Conservation (phyloP, 2,329 filamentous ascomycete genomes). For the Trichoderma atrobrunneum region DNA sequence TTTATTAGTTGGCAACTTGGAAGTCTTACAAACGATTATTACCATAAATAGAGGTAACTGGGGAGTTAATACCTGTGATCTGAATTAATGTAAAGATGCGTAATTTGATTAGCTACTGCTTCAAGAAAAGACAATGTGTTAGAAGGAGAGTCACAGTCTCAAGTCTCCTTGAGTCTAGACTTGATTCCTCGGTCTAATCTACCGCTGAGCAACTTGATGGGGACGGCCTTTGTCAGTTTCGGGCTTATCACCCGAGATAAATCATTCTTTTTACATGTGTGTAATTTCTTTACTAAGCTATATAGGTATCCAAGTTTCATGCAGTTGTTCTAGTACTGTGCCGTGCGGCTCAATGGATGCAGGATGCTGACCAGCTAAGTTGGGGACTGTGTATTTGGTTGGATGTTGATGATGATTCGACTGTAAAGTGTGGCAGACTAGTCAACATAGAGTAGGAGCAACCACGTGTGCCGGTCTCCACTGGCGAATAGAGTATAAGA, state of each 20-base stretch:
- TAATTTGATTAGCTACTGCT: not conserved
- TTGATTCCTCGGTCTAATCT: not conserved
- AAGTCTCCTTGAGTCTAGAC: not conserved
- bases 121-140: fast-evolving
- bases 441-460: not conserved
- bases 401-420: not conserved
- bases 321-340: not conserved
- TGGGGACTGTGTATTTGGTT: not conserved
- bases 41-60: not conserved
- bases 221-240: not conserved
- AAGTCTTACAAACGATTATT: not conserved
- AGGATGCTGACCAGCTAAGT: not conserved
- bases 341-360: not conserved
- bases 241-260: not conserved
- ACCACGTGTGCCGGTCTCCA: not conserved
- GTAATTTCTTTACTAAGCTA: not conserved
- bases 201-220: not conserved
- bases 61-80: not conserved
- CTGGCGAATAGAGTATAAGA: not conserved
- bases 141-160: not conserved
- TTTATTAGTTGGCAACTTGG: not conserved
- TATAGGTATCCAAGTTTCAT: not conserved
- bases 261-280: not conserved
- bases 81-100: not conserved
- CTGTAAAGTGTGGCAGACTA: not conserved